phyloP scores from a whole-genome alignment of 768 basidiomycete species.

The Podaxis sp. region DNA sequence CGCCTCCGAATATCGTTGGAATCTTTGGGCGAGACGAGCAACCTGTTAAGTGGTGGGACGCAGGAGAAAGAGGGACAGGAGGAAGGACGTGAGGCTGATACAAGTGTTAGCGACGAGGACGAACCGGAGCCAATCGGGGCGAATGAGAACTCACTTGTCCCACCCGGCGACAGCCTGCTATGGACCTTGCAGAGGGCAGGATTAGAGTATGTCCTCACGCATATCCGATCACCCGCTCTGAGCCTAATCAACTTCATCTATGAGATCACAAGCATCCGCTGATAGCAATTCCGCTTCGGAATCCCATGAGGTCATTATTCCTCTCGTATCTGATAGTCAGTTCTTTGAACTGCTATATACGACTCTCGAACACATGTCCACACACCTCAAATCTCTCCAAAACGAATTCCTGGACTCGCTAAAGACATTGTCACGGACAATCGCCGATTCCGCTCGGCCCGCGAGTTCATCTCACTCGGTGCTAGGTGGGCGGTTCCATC shows the following conservation, averaged over 20 bases:
- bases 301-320: slow-evolving; percentile 62
- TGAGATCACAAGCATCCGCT: background rate
- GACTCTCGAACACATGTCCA: slow-evolving; percentile 52
- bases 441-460: slow-evolving; percentile 43
- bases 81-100: slow-evolving; percentile 2
- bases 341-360: slow-evolving; percentile 78
- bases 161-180: slow-evolving; percentile 17
- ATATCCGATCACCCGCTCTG: background rate
- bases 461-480: slow-evolving; percentile 31
- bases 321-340: slow-evolving; percentile 74
- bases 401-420: slow-evolving; percentile 47
- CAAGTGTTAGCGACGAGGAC: slow-evolving; percentile 5
- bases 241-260: background rate
- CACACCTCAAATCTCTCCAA: slow-evolving; percentile 52
- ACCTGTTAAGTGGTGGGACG: slow-evolving; percentile 4
- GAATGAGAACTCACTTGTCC: slow-evolving; percentile 8
- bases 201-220: slow-evolving; percentile 1
- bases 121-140: slow-evolving; percentile 3
- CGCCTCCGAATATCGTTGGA: slow-evolving; percentile 54
- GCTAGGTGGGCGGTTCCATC: slow-evolving; percentile 29
- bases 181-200: slow-evolving; percentile 21
- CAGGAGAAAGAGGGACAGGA: slow-evolving; percentile 1
- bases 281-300: slow-evolving; percentile 15
- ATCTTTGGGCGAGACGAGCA: slow-evolving; percentile 16
- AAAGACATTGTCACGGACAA: slow-evolving; percentile 33